Base-by-base conservation (phyloP, 139 green algal genomes). In the Coelastrella sp. region DNA sequence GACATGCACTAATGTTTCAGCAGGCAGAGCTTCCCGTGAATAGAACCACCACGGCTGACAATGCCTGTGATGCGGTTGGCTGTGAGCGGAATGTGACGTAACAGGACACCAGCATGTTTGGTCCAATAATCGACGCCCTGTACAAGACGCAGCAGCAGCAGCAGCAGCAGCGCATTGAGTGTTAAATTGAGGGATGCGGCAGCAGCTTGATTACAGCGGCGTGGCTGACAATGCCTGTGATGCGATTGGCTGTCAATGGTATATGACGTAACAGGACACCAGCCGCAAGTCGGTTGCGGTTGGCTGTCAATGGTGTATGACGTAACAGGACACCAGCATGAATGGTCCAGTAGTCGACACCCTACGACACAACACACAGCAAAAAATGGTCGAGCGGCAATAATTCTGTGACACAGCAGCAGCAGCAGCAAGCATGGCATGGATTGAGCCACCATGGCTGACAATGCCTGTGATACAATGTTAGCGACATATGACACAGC, bases 281-380 rank as follows among this genome's bases (percentile, higher is more conserved):
- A 4, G 98, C 98, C n/a, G n/a, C n/a, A n/a, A n/a, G n/a, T n/a
- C n/a, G n/a, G n/a, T n/a, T 88, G 88, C 98, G 95, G 57, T 96
- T 95, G 68, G 95, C 97, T 5, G 98, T 99, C 47, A 99, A 94
- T 5, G 97, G 98, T 74, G 99, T 96, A 93, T 97, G 96, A 65
- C 94, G 93, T 88, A 99, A 95, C 87, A 98, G 94, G 76, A 99
- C 98, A 57, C 97, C 98, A 4, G 98, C 98, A 90, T 99, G 98
- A 91, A 99, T 99, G 83, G 98, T 99, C 88, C 95, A 99, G 95
- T 99, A 99, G 93, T 99, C 98, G 11, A 99, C 98, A 57, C 98
- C 98, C 95, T 99, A 95, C 10, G 14, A 7, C 2, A 68, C 2
- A 3, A 80, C 11, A 19, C 13, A 10, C 5, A 77, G 5, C 71